Base-by-base conservation (phyloP, 192 early-diverging fungal genomes). In the Coemansia sp. region DNA sequence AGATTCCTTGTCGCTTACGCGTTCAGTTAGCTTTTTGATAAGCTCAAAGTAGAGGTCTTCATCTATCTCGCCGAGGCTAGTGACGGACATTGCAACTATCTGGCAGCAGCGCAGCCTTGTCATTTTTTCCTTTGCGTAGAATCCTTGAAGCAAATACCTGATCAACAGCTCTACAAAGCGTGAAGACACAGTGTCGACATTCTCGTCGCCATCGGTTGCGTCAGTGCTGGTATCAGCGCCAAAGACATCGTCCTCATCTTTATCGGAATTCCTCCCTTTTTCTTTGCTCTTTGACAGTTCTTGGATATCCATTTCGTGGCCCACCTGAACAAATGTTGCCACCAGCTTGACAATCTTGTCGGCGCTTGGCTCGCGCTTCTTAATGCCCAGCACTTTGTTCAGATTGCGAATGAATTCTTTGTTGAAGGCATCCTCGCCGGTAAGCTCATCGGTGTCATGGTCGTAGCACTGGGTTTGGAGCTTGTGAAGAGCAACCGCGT, bases 1-100 rank as follows among this genome's bases (percentile, higher is more conserved):
- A 3, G 91, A 64, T 67, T 96, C 94, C 73, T 93, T 93, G 70
- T 96, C 94, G 61, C 81, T 79, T 61, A 93, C 80, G 57, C 92
- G 85, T 68, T 91, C 89, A 68, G 85, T 76, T 10, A 96, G 85
- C 48, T 86, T 75, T 18, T 79, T 83, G 76, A 86, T 86, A 56
- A 96, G 75, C 18, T 88, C 73, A 61, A 86, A 80, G 67, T 92
- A 95, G 15, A 92, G 68, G 56, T 92, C 91, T 66, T 93, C 92
- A 71, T 94, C 92, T 37, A 94, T 88, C 56, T 91, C 91, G 15
- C 89, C 89, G 52, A 93, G 67, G 23, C 85, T 87, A 72, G 87
- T 90, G 32, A 92, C 84, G 47, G 89, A 86, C 70, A 90, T 79
- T 5, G 89, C 90, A 39, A 94, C 86, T 6, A 94, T 74, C 76